Base-by-base conservation (phyloP, 192 early-diverging fungal species). In the Globomyces pollinis-pini region DNA sequence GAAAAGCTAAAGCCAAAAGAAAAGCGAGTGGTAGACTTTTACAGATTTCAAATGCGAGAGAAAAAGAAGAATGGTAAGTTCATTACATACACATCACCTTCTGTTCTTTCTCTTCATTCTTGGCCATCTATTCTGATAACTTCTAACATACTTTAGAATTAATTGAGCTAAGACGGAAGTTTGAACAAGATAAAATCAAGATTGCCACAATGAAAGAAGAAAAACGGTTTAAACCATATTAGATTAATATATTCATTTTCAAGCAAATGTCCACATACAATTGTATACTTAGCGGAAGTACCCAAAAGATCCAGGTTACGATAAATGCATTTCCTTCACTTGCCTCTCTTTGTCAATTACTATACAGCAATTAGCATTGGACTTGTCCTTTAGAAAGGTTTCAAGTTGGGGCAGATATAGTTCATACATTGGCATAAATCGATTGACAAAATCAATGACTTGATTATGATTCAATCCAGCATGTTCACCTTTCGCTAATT, bases 41-140 rank as follows among this genome's bases (percentile, higher is more conserved):
- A 97, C 68, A 76, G 91, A 12, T 97, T 97, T 84, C 94, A 97
- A 76, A 78, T 91, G 80, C 81, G 91, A 21, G 91, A 97, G 75
- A 78, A 71, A 33, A 95, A 95, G 71, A 77, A 86, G 41, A 84
- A 91, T 67, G 86, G 87, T 89, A 79, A 69, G 72, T 79, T 20
- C 18, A 34, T 38, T 39, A n/a, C n/a, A n/a, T n/a, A n/a, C n/a
- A n/a, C n/a, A 34, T 5, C 13, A 21, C 9, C n/a, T n/a, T 18
- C 23, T 21, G 9, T 9, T 70, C 21, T 71, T 12, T 42, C 39
- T 18, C 20, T 12, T 49, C 41, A 57, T 50, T 60, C 18, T 30
- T 38, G 51, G 63, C 32, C n/a, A n/a, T n/a, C n/a, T n/a, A n/a
- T n/a, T n/a, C n/a, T n/a, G n/a, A n/a, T n/a, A n/a, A n/a, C n/a